phyloP scores from a whole-genome alignment of 2,329 filamentous ascomycete genomes.

The Exophiala aquamarina region DNA sequence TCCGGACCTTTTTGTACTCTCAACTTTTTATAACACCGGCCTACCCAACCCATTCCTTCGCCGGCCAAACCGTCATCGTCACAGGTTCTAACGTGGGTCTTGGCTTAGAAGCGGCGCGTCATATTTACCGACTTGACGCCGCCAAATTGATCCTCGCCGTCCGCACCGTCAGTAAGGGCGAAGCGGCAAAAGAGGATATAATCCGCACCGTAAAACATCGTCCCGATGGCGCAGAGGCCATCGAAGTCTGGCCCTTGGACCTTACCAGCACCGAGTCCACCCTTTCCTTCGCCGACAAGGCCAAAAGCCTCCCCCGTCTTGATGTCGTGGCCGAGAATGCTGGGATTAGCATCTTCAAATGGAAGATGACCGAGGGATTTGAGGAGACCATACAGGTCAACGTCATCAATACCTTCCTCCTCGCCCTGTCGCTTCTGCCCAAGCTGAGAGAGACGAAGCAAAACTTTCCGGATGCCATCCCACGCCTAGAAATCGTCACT shows the following conservation, averaged over 20 bases:
- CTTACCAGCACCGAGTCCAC: conserved; percentile 38
- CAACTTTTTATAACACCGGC: conserved; percentile 23
- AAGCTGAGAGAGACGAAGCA: conserved; percentile 25
- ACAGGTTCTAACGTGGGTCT: conserved; percentile 52
- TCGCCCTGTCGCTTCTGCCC: conserved; percentile 28
- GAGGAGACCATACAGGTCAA: conserved; percentile 32
- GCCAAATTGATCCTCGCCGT: conserved; percentile 47
- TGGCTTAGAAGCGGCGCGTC: conserved; percentile 46
- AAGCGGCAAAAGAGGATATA: conserved; percentile 44
- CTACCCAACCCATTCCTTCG: conserved; percentile 20
- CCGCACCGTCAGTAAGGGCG: conserved; percentile 44
- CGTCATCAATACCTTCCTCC: conserved; percentile 29
- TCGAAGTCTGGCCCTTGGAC: conserved; percentile 50
- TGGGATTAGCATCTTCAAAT: conserved; percentile 30
- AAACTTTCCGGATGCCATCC: conserved; percentile 12
- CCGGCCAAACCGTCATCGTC: conserved; percentile 43
- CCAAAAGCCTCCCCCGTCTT: conserved; percentile 32
- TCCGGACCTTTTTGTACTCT: conserved; percentile 19
- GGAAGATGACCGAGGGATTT: conserved; percentile 16
- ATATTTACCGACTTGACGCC: conserved; percentile 42
- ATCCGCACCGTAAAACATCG: conserved; percentile 32
- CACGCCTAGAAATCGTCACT: conserved; percentile 26
- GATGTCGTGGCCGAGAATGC: conserved; percentile 42
- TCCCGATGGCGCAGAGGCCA: conserved; percentile 22
- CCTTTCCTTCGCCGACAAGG: conserved; percentile 33